These are phyloP conservation scores for Monosporascus ibericus DNA, from an alignment of 2,329 filamentous ascomycete species.

Conservation along the genomic window DNA sequence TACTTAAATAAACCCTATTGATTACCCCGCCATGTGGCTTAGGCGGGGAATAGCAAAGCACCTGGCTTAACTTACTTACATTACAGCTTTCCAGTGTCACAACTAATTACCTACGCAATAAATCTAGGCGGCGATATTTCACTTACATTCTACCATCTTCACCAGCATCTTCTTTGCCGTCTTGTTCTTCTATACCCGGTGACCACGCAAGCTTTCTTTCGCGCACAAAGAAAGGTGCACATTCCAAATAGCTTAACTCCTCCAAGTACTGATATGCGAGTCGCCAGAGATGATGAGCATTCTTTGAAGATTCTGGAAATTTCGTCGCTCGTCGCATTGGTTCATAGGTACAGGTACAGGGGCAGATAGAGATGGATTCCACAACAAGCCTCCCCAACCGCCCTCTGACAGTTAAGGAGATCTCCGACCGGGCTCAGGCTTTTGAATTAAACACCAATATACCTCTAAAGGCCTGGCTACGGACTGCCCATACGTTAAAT, in stretches of 20 bases:
- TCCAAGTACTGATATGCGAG: background rate
- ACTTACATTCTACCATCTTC: no score
- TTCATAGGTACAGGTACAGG: background rate
- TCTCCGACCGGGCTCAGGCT: constrained; percentile 66
- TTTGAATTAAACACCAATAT: constrained; percentile 78
- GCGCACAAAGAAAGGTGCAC: background rate
- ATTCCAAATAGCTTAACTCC: background rate
- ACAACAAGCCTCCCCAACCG: constrained; percentile 24
- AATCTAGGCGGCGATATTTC: no score
- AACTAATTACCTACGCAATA: background rate
- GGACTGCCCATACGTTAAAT: constrained; percentile 71
- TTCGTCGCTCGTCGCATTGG: background rate
- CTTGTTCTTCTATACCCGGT: no score
- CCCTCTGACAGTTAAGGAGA: constrained; percentile 71
- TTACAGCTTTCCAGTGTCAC: background rate
- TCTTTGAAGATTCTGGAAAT: constrained; percentile 6
- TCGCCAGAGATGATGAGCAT: background rate
- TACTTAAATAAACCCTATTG: no score
- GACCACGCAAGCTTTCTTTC: no score
- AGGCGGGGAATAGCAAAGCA: background rate
- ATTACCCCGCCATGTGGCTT: constrained; percentile 6
- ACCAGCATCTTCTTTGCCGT: no score
- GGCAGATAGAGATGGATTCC: constrained; percentile 19
- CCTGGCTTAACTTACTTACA: background rate
- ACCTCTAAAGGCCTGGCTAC: constrained; percentile 72